phyloP scores from a whole-genome alignment of 2,329 filamentous ascomycete species.

The Colletotrichum cuscutae region DNA sequence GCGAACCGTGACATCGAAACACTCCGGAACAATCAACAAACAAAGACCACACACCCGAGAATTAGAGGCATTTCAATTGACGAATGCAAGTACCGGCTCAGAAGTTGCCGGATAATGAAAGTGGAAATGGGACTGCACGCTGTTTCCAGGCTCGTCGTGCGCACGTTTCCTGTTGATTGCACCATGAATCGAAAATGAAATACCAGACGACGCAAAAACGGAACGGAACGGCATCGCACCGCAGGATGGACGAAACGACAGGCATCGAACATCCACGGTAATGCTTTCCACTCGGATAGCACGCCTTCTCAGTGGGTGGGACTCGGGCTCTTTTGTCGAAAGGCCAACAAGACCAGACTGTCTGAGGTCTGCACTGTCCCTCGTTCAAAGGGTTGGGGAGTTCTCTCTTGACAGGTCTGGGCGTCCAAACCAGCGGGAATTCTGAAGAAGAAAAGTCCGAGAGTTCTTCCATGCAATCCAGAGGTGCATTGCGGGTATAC shows the following conservation, averaged over 20 bases:
- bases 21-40: background rate
- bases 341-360: background rate
- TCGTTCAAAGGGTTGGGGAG: background rate
- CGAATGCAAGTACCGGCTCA: background rate
- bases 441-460: background rate
- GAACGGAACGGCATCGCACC: conserved; percentile 12
- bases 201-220: background rate
- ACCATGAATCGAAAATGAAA: background rate
- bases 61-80: background rate
- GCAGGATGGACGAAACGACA: conserved; percentile 21
- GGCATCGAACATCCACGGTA: background rate
- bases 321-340: background rate
- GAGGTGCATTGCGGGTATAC: background rate
- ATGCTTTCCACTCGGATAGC: background rate
- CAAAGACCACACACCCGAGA: background rate
- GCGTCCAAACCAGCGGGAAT: conserved; percentile 15
- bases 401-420: conserved; percentile 25
- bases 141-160: conserved; percentile 2
- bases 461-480: background rate
- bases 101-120: conserved; percentile 3
- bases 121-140: background rate
- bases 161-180: conserved; percentile 8
- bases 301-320: background rate
- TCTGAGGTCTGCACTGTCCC: background rate
- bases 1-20: conserved; percentile 4